Evolutionary conservation across 805 yeast species (phyloP).

Genomic region (Citeromyces nyonsensis): DNA sequence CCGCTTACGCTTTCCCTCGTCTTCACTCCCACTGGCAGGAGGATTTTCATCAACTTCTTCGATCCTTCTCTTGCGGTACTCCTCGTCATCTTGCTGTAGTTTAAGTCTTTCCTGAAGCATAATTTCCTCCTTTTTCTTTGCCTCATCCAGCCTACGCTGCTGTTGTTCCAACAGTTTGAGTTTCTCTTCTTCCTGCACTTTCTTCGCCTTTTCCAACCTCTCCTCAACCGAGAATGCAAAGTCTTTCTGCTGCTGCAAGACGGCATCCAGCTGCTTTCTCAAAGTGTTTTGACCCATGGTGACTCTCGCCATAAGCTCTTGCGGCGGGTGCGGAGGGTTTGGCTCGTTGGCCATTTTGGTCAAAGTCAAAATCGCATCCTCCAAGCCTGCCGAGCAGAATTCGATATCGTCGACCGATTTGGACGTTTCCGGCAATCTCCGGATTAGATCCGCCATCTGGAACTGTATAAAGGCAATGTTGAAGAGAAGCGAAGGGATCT

Average conservation of each 20-base stretch:
- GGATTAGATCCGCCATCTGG: slow-evolving; percentile 73
- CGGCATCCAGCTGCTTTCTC: slow-evolving; percentile 52
- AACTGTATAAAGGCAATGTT: slow-evolving; percentile 75
- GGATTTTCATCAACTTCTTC: slow-evolving; percentile 18
- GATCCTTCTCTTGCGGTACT: slow-evolving; percentile 28
- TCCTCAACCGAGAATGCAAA: slow-evolving; percentile 40
- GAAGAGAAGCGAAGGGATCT: slow-evolving; percentile 38
- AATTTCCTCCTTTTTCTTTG: slow-evolving; percentile 26
- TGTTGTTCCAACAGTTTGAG: slow-evolving; percentile 20
- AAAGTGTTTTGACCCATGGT: slow-evolving; percentile 69
- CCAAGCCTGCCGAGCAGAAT: slow-evolving; percentile 36
- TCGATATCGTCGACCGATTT: slow-evolving; percentile 52
- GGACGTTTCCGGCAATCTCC: slow-evolving; percentile 40
- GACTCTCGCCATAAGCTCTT: slow-evolving; percentile 78
- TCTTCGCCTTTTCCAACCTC: slow-evolving; percentile 63
- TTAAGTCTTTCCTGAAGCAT: slow-evolving; percentile 27
- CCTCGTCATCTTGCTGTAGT: slow-evolving; percentile 40
- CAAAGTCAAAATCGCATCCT: slow-evolving; percentile 44
- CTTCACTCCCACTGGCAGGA: slow-evolving; percentile 17
- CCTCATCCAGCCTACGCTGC: slow-evolving; percentile 26
- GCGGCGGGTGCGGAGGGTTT: slow-evolving; percentile 64
- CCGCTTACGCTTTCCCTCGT: slow-evolving; percentile 11
- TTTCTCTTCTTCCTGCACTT: slow-evolving; percentile 42
- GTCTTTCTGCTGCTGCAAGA: slow-evolving; percentile 56
- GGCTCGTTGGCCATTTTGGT: slow-evolving; percentile 40